Evolutionary conservation across 176 grass and related monocot genomes (phyloP), one percentile per base, ranked within the genome.

Genomic region (Zoysia pacifica): DNA sequence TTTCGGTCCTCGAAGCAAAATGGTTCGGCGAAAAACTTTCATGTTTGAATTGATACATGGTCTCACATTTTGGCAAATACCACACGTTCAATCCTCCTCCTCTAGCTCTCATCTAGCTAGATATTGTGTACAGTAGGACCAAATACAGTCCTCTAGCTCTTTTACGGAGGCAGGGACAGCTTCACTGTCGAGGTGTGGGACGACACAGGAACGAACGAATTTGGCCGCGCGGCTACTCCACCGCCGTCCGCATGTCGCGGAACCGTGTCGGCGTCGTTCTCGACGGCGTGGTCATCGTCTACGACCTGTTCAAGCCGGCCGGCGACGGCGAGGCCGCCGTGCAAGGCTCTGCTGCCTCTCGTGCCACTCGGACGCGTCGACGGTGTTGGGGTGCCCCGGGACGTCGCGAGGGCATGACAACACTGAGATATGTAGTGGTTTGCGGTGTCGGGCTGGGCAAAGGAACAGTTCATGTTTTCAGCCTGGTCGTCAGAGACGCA

Each of bases 381-480:
- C 59, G 3, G 88, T 97, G 50, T 72, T 97, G 76, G 91, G 86
- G 13, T 93, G 81, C 73, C 84, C 78, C 62, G 86, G 86, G 3
- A 63, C 46, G 48, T 19, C 2, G 50, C 48, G 91, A 89, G 91
- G 91, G 54, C 56, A 75, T 51, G 94, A 92, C 15, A 83, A 46
- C 62, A 91, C 94, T 65, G 91, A 92, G 11, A 89, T 94, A 85
- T 69, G 90, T 48, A 89, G 82, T 94, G 91, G 91, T 44, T 97
- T 59, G 91, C 89, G 41, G 91, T 89, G 14, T 94, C 87, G 13
- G 92, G 91, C 48, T 28, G 28, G 89, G 89, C 77, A 97, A 86
- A 84, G 89, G 89, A 71, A 94, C 91, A 10, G 72, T 97, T 43
- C 91, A 97, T 81, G 80, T 94, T 19, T 97, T 97, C 66, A 84